phyloP scores from a whole-genome alignment of 1,284 basidiomycete species.

The Uromyces viciae-fabae region DNA sequence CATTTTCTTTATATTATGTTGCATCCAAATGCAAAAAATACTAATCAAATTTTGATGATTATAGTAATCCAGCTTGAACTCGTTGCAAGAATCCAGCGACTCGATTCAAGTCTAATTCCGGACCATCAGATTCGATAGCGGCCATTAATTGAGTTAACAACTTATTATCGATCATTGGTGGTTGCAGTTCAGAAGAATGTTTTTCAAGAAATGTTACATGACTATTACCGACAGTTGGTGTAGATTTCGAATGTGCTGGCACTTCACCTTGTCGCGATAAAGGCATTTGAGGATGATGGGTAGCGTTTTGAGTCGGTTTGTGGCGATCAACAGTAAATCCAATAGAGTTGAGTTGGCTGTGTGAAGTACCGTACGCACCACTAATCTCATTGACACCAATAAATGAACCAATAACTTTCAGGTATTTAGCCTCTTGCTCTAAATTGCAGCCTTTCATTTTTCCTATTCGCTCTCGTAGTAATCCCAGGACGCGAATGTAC shows the following conservation, averaged over 20 bases:
- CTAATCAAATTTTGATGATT: not conserved
- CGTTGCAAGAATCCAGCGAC: conserved; percentile 45
- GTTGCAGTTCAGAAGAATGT: not conserved
- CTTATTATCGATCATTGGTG: conserved; percentile 46
- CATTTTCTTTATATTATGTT: not conserved
- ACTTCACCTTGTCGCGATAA: not conserved
- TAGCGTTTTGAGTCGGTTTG: not conserved
- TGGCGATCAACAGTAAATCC: too few species aligned
- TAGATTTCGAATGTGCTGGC: not conserved
- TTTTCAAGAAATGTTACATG: not conserved
- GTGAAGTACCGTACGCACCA: not conserved
- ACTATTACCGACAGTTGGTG: not conserved
- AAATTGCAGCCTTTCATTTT: conserved; percentile 48
- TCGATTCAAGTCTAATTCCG: conserved; percentile 43
- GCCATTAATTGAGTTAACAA: conserved; percentile 63
- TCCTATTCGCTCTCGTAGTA: conserved; percentile 59
- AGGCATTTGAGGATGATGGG: not conserved
- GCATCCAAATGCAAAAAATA: too few species aligned
- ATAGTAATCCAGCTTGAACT: conserved; percentile 34
- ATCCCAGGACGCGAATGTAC: conserved; percentile 71
- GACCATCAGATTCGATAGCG: conserved; percentile 69
- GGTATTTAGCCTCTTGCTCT: conserved; percentile 49
- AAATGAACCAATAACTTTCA: conserved; percentile 48
- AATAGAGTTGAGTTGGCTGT: not conserved
- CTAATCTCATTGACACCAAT: conserved; percentile 46